Percentiles rank a stretch among this genome's conserved stretches.
These are phyloP conservation scores for Ganoderma sinense DNA, from an alignment of 1,284 basidiomycete species.

Conservation along the genomic window DNA sequence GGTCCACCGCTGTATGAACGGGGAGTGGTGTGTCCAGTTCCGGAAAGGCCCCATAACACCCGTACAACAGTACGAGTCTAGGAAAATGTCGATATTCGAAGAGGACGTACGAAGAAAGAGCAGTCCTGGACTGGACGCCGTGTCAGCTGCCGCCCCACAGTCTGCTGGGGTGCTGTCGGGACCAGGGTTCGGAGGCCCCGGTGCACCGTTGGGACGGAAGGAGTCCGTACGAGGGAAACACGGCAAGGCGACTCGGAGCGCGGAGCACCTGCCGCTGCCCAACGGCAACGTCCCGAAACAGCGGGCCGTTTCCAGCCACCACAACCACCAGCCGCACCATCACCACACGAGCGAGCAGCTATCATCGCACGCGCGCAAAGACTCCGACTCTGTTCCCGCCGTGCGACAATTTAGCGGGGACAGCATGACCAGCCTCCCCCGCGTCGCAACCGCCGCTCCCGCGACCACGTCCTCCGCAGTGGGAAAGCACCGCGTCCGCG, in stretches of 20 bases:
- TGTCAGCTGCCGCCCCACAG: conserved; percentile 42
- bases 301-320: conserved; percentile 37
- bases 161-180: conserved; percentile 21
- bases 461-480: conserved; percentile 7
- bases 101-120: conserved; percentile 34
- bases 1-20: conserved; percentile 90
- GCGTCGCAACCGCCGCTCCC: conserved; percentile 45
- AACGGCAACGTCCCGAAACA: conserved; percentile 39
- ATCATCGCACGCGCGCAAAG: conserved; percentile 8
- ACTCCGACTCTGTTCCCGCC: conserved; percentile 22
- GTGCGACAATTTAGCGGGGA: conserved; percentile 51
- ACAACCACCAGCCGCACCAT: not conserved
- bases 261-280: conserved; percentile 51
- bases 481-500: conserved; percentile 39
- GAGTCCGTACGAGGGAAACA: conserved; percentile 45
- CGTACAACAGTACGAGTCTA: conserved; percentile 37
- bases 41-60: conserved; percentile 43
- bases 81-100: conserved; percentile 34
- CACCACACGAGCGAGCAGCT: not conserved
- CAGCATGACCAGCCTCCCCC: conserved; percentile 58
- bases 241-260: conserved; percentile 69
- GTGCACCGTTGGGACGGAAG: conserved; percentile 41
- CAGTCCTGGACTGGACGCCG: conserved; percentile 53
- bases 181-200: not conserved
- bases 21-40: conserved; percentile 86